Evolutionary conservation across 495 filamentous ascomycete species (phyloP).

Genomic region (Evansstolkia leycettana): DNA sequence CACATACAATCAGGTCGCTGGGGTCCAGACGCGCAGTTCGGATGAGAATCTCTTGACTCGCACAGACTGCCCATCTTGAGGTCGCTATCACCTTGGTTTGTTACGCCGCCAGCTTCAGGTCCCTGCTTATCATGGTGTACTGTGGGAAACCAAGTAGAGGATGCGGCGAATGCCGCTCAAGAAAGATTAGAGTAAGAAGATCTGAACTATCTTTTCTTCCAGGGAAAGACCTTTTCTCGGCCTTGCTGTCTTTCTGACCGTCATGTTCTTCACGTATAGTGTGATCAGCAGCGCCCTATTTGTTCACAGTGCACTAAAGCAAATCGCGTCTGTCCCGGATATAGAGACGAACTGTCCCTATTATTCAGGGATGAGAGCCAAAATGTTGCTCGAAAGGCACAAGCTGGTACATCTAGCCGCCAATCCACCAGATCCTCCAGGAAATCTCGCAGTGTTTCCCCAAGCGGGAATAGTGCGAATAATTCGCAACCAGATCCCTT

Average conservation of each 20-base stretch:
- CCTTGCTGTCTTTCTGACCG: not conserved
- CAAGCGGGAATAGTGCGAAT: slow-evolving; percentile 11
- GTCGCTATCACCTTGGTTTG: no score
- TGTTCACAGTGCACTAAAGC: slow-evolving; percentile 61
- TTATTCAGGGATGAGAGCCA: slow-evolving; percentile 66
- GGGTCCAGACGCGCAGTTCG: no score
- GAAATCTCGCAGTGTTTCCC: slow-evolving; percentile 9
- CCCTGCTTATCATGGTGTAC: slow-evolving; percentile 1
- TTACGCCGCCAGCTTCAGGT: no score
- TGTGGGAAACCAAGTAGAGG: slow-evolving; percentile 22
- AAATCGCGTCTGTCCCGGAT: slow-evolving; percentile 54
- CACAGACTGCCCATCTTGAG: no score
- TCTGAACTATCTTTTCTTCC: not conserved
- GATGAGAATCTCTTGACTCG: no score
- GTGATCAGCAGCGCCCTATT: slow-evolving; percentile 50
- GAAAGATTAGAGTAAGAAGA: slow-evolving; percentile 40
- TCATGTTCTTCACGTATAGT: slow-evolving; percentile 36
- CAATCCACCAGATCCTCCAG: slow-evolving; percentile 5
- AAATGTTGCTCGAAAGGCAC: slow-evolving; percentile 52
- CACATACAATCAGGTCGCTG: no score
- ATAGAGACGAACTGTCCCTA: slow-evolving; percentile 53
- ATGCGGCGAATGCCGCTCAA: slow-evolving; percentile 58
- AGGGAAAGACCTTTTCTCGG: no score
- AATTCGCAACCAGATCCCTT: not conserved
- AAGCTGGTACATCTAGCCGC: slow-evolving; percentile 19